These are phyloP conservation scores for Fusarium domesticum DNA, from an alignment of 2,329 filamentous ascomycete genomes.

Conservation along the genomic window DNA sequence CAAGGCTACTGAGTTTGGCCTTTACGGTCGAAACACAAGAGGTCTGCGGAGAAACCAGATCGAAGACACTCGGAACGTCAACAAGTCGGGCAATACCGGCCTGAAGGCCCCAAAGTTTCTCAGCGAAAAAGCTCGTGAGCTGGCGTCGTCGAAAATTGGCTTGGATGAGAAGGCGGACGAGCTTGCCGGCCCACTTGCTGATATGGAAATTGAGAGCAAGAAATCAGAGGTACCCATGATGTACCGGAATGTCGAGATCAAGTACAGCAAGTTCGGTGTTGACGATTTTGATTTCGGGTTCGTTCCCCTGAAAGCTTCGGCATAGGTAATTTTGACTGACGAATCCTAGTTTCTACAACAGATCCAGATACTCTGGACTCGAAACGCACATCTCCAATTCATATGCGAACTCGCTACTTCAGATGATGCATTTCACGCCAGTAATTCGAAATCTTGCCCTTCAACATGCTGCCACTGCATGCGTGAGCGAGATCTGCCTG, in stretches of 20 bases:
- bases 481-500: constrained; percentile 77
- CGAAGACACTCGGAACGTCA: constrained; percentile 67
- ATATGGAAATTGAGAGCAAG: constrained; percentile 67
- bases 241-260: constrained; percentile 95
- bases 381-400: constrained; percentile 97
- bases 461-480: constrained; percentile 82
- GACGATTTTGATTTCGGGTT: constrained; percentile 97
- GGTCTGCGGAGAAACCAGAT: constrained; percentile 77
- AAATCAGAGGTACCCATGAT: constrained; percentile 81
- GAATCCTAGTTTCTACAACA: constrained; percentile 77
- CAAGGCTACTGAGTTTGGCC: constrained; percentile 69
- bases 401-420: constrained; percentile 88
- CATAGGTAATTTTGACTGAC: constrained; percentile 14
- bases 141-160: constrained; percentile 44
- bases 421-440: constrained; percentile 88
- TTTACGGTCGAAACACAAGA: constrained; percentile 73
- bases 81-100: constrained; percentile 57
- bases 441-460: constrained; percentile 83
- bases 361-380: constrained; percentile 83
- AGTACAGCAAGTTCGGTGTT: constrained; percentile 98
- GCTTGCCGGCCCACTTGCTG: constrained; percentile 61
- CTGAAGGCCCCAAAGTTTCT: constrained; percentile 84
- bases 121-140: constrained; percentile 83
- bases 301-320: constrained; percentile 30
- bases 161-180: constrained; percentile 52